phyloP scores from a whole-genome alignment of 2,329 filamentous ascomycete genomes.

The Trichophyton simii region DNA sequence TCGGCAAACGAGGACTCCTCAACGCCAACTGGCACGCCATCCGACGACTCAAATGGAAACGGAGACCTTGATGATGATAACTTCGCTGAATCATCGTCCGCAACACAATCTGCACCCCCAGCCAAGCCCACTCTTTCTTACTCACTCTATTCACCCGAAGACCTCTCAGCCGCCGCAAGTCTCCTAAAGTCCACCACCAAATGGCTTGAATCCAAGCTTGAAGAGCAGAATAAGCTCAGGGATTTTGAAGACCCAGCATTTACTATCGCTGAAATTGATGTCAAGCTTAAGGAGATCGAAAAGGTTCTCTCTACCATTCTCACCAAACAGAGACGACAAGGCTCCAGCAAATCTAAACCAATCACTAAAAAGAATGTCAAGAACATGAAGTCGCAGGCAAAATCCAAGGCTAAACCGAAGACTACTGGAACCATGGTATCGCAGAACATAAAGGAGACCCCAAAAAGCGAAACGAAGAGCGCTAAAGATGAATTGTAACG shows the following conservation, averaged over 20 bases:
- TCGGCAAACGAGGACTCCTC: conserved; percentile 31
- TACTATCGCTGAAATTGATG: conserved; percentile 56
- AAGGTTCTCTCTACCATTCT: conserved; percentile 57
- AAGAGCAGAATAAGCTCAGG: conserved; percentile 57
- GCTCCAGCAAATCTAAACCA: conserved; percentile 11
- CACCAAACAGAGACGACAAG: conserved; percentile 45
- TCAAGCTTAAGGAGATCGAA: conserved; percentile 58
- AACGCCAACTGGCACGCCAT: conserved; percentile 16
- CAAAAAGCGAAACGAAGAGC: not conserved
- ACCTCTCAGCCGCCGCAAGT: conserved; percentile 54
- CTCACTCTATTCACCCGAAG: conserved; percentile 58
- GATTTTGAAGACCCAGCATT: conserved; percentile 63
- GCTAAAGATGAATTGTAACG: conserved; percentile 1
- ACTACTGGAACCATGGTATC: not conserved
- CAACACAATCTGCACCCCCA: conserved; percentile 22
- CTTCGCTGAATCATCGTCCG: conserved; percentile 26
- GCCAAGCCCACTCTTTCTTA: conserved; percentile 39
- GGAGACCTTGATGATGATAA: conserved; percentile 64
- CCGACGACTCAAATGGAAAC: conserved; percentile 35
- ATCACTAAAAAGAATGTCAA: not conserved
- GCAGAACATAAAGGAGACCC: conserved; percentile 1
- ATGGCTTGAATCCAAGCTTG: conserved; percentile 65
- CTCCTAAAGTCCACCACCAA: conserved; percentile 49
- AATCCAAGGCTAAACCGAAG: not conserved
- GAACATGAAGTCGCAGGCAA: not conserved